A percentile compares a stretch with the other conserved stretches of the same genome.
Conservation (phyloP, 352 stramenopile genomes). For the Phytophthora ramorum region DNA sequence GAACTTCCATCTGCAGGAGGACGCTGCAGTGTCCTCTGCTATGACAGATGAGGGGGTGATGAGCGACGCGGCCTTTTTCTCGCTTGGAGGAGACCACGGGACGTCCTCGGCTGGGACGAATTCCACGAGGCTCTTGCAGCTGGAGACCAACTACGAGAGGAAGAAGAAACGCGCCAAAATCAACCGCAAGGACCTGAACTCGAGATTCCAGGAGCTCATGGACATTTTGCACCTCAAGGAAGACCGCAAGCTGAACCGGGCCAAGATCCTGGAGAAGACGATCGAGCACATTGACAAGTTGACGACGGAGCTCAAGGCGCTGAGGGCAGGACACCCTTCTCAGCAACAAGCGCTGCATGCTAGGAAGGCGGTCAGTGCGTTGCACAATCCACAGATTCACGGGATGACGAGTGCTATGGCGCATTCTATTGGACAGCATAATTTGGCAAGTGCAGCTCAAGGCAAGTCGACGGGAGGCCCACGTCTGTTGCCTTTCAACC, state of each 20-base stretch:
- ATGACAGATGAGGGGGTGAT: constrained; percentile 21
- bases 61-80: constrained; percentile 29
- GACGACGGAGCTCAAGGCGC: constrained; percentile 40
- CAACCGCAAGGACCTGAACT: constrained; percentile 72
- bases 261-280: constrained; percentile 72
- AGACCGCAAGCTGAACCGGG: constrained; percentile 70
- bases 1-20: constrained; percentile 21
- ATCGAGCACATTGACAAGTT: constrained; percentile 70
- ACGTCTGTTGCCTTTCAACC: constrained; percentile 34
- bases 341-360: constrained; percentile 10
- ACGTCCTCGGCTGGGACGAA: constrained; percentile 8
- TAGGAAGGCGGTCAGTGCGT: constrained; percentile 15
- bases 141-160: constrained; percentile 74
- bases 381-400: constrained; percentile 25
- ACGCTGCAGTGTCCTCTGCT: constrained; percentile 11
- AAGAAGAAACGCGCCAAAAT: constrained; percentile 82
- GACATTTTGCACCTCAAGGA: constrained; percentile 63
- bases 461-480: constrained; percentile 1
- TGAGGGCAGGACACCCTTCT: constrained; percentile 18
- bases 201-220: constrained; percentile 74
- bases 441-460: not conserved
- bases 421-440: constrained; percentile 15
- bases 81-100: constrained; percentile 15
- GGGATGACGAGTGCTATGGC: constrained; percentile 10
- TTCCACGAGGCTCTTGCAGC: constrained; percentile 45